These are phyloP conservation scores for Fusarium setosum DNA, from an alignment of 2,329 filamentous ascomycete genomes.

Conservation along the genomic window DNA sequence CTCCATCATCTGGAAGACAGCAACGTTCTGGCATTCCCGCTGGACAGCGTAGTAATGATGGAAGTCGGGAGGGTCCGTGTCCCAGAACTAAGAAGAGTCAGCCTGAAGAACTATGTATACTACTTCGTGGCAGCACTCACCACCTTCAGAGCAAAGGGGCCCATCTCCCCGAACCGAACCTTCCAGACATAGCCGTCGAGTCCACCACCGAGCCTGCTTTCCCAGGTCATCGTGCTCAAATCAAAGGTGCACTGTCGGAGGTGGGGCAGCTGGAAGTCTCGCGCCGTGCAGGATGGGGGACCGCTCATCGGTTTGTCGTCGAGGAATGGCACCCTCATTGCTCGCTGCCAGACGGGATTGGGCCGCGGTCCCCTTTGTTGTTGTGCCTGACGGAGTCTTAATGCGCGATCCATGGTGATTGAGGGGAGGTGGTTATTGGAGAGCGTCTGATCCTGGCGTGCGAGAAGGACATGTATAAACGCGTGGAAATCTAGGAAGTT, in stretches of 20 bases:
- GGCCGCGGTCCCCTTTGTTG: not conserved
- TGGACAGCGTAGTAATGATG: slow-evolving; percentile 2
- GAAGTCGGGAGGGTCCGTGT: not conserved
- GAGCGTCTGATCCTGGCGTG: too few species aligned
- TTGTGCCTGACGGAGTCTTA: not conserved
- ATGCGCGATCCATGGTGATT: not conserved
- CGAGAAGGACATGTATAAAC: too few species aligned
- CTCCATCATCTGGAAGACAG: slow-evolving; percentile 4
- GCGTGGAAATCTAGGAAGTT: too few species aligned
- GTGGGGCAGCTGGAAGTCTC: not conserved
- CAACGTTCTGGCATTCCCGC: not conserved
- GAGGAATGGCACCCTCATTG: slow-evolving; percentile 1
- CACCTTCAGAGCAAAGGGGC: not conserved
- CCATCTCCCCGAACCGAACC: not conserved
- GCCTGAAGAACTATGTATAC: not conserved
- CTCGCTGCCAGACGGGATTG: not conserved
- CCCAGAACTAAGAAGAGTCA: slow-evolving; percentile 2
- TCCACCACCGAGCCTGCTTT: not conserved
- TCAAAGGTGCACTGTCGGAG: not conserved
- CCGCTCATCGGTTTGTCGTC: not conserved
- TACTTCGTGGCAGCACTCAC: not conserved
- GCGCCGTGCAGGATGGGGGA: not conserved
- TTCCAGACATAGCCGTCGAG: slow-evolving; percentile 1
- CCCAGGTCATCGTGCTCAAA: not conserved
- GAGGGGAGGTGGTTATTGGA: not conserved